These are phyloP conservation scores for Eucalyptus cloeziana DNA, from an alignment of 345 rosid species.

Conservation along the genomic window DNA sequence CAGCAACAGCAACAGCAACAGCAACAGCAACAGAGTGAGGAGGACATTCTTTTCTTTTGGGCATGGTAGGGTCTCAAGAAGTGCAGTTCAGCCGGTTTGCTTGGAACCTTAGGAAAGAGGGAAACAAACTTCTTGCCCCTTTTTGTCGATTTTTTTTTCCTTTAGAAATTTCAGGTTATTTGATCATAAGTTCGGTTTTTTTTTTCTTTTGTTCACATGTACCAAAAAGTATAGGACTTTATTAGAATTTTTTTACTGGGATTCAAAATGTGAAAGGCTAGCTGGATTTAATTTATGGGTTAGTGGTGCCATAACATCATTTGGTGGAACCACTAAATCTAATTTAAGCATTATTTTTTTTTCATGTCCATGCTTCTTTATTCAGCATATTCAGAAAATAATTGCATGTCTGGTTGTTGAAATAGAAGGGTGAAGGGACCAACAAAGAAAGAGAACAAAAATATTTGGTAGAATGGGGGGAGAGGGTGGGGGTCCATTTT, in stretches of 20 bases:
- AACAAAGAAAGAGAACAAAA: background rate
- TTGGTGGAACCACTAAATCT: background rate
- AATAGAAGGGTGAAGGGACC: background rate
- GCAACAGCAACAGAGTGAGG: slow-evolving; percentile 30
- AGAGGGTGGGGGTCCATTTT: background rate
- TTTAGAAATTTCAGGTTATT: background rate
- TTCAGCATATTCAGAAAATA: background rate
- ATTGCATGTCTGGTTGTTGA: background rate
- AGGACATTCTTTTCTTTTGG: slow-evolving; percentile 72
- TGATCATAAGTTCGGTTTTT: background rate
- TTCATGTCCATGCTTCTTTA: background rate
- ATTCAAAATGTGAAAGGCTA: background rate
- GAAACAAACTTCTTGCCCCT: background rate
- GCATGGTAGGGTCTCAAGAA: slow-evolving; percentile 55
- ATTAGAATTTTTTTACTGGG: background rate
- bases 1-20: slow-evolving; percentile 24
- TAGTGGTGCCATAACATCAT: background rate
- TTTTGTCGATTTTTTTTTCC: background rate
- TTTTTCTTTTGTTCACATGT: background rate
- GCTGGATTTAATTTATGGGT: background rate
- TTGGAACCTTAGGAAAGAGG: slow-evolving; percentile 25
- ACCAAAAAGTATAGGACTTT: background rate
- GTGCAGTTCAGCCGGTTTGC: slow-evolving; percentile 49
- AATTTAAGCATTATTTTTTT: background rate
- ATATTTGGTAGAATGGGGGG: background rate